These are phyloP conservation scores for Tylopilus balloui DNA, from an alignment of 768 basidiomycete species.

Conservation along the genomic window DNA sequence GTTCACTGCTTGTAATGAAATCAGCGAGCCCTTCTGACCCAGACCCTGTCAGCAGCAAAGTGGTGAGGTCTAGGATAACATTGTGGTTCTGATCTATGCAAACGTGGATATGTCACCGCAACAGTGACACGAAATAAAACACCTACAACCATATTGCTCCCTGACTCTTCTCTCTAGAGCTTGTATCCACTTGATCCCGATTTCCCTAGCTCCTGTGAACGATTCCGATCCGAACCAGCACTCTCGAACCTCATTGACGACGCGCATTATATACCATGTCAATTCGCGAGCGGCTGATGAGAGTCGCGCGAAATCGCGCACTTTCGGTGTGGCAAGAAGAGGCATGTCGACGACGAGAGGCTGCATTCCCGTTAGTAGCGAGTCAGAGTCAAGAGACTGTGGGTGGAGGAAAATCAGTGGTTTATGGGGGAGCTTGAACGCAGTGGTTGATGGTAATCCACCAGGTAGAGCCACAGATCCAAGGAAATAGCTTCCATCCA, in stretches of 20 bases:
- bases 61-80: slow-evolving; percentile 67
- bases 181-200: slow-evolving; percentile 71
- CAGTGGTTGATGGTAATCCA: slow-evolving; percentile 31
- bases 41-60: slow-evolving; percentile 64
- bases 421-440: slow-evolving; percentile 41
- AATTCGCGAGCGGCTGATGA: slow-evolving; percentile 70
- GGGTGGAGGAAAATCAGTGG: slow-evolving; percentile 51
- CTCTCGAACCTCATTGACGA: slow-evolving; percentile 66
- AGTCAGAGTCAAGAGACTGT: slow-evolving; percentile 25
- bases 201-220: slow-evolving; percentile 60
- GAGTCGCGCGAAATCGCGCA: slow-evolving; percentile 65
- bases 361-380: slow-evolving; percentile 25
- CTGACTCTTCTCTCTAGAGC: slow-evolving; percentile 60
- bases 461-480: slow-evolving; percentile 42
- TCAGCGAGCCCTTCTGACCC: slow-evolving; percentile 68
- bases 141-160: slow-evolving; percentile 63
- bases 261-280: slow-evolving; percentile 64
- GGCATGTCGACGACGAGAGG: slow-evolving; percentile 53
- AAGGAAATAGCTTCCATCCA: slow-evolving; percentile 74
- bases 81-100: slow-evolving; percentile 53
- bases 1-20: slow-evolving; percentile 72
- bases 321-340: slow-evolving; percentile 49
- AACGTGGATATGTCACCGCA: slow-evolving; percentile 12
- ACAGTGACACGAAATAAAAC: slow-evolving; percentile 8
- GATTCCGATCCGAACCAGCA: slow-evolving; percentile 71